phyloP scores from a whole-genome alignment of 352 stramenopile genomes.

The Phytopythium ostracodes region DNA sequence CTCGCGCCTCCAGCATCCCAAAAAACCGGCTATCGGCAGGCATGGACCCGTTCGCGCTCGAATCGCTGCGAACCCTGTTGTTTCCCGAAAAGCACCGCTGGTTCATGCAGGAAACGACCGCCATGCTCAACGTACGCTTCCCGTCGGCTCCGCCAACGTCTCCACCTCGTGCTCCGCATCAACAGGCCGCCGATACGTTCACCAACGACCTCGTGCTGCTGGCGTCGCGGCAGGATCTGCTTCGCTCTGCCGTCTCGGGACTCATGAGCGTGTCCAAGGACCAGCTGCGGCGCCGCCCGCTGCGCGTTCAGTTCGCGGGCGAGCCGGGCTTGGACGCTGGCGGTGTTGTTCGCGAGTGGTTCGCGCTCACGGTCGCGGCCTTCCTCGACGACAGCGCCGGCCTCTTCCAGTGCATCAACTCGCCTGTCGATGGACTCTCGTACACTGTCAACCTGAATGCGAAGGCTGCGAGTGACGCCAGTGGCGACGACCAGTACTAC shows the following conservation, averaged over 20 bases:
- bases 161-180: not conserved
- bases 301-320: conserved; percentile 66
- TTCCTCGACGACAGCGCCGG: conserved; percentile 42
- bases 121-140: conserved; percentile 38
- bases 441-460: conserved; percentile 50
- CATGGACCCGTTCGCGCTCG: conserved; percentile 25
- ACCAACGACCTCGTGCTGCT: conserved; percentile 23
- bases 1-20: conserved; percentile 8
- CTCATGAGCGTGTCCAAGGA: conserved; percentile 29
- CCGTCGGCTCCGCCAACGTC: conserved; percentile 13
- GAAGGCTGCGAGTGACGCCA: not conserved
- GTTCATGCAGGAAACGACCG: conserved; percentile 48
- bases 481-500: conserved; percentile 29
- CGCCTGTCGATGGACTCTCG: conserved; percentile 27
- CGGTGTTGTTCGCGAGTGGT: conserved; percentile 80
- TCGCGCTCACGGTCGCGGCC: conserved; percentile 42
- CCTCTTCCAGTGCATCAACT: conserved; percentile 41
- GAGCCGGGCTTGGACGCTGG: conserved; percentile 78
- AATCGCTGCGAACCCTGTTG: conserved; percentile 29
- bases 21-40: conserved; percentile 1
- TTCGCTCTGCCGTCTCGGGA: conserved; percentile 23
- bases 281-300: conserved; percentile 26
- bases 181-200: conserved; percentile 2
- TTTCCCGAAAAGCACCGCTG: conserved; percentile 56
- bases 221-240: conserved; percentile 31